These are phyloP conservation scores for Myriosclerotinia curreyana DNA, from an alignment of 2,329 filamentous ascomycete species.

Conservation along the genomic window DNA sequence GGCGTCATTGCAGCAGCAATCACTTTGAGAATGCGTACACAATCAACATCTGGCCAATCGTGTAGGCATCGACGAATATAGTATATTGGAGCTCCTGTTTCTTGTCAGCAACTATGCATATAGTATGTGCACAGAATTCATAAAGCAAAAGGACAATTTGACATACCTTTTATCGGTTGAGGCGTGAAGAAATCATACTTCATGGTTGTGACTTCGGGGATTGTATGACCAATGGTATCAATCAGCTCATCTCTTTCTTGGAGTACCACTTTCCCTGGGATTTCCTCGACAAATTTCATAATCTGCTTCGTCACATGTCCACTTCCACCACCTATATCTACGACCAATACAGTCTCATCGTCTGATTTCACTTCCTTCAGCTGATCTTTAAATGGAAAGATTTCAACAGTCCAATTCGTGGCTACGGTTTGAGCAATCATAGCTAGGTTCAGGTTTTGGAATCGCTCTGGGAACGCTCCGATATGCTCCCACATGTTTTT, in stretches of 20 bases:
- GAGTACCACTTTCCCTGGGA: slow-evolving; percentile 42
- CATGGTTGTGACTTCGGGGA: slow-evolving; percentile 38
- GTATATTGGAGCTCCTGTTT: slow-evolving; percentile 36
- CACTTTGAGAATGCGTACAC: slow-evolving; percentile 20
- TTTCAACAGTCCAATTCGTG: slow-evolving; percentile 21
- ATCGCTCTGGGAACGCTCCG: slow-evolving; percentile 30
- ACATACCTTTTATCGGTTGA: slow-evolving; percentile 35
- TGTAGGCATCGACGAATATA: slow-evolving; percentile 44
- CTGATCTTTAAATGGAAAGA: slow-evolving; percentile 34
- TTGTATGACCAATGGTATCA: slow-evolving; percentile 24
- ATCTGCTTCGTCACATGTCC: slow-evolving; percentile 43
- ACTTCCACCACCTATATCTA: slow-evolving; percentile 44
- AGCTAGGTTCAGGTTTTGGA: slow-evolving; percentile 36
- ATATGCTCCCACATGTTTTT: slow-evolving; percentile 36
- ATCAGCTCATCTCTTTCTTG: slow-evolving; percentile 43
- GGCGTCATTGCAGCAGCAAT: slow-evolving; percentile 18
- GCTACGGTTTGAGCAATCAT: slow-evolving; percentile 30
- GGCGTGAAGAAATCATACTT: slow-evolving; percentile 36
- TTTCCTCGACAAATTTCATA: slow-evolving; percentile 36
- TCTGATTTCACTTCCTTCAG: slow-evolving; percentile 27
- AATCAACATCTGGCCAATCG: slow-evolving; percentile 41
- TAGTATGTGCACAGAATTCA: neutral
- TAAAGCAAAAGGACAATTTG: neutral
- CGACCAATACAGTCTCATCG: slow-evolving; percentile 37
- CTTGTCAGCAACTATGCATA: neutral